Base-by-base conservation (phyloP, 805 yeast genomes). In the Pichia occidentalis region DNA sequence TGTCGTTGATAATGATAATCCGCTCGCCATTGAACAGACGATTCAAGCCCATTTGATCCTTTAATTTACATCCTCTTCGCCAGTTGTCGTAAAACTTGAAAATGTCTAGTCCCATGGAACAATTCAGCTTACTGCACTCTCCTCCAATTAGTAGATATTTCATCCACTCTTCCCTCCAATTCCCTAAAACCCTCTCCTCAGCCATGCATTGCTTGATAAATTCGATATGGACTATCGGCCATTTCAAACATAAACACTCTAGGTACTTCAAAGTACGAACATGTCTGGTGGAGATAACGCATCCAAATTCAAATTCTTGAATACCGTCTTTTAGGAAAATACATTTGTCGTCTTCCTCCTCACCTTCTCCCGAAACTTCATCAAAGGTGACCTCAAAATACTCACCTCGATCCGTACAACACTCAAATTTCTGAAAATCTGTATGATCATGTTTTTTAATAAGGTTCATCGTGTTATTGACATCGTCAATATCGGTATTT, bases 191-290 rank as follows among this genome's bases (percentile, higher is more conserved):
- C 7, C 25, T 21, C 1, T 43, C 37, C 21, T 41, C 30, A 2
- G 51, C 46, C 2, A 73, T 48, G 39, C 80, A 68, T 41, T 78
- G 80, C 5, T 56, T 53, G 3, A 85, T 61, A 46, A 71, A 86
- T 7, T 59, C 52, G 39, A 71, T 70, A 3, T 85, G 77, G 22
- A 87, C 51, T 14, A 83, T 70, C 2, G 97, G 97, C 95, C 95
- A 86, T 3, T 90, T 88, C 30, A 86, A 53, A 0, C 90, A 84
- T 13, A 86, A 56, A 2, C 81, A 76, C 51, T 85, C 92, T 8
- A 87, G 54, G 53, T 81, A 87, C 51, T 86, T 87, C 7, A 78
- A 68, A 33, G 87, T 84, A 25, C 95, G 63, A 14, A 73, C 65
- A 40, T 71, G 69, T 22, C 66, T 67, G 26, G 68, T 69, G 0